A percentile compares a stretch with the other conserved stretches of the same genome.
Evolutionary conservation across 1,139 yeast species (phyloP).

Genomic region (Nakaseomyces delphensis): DNA sequence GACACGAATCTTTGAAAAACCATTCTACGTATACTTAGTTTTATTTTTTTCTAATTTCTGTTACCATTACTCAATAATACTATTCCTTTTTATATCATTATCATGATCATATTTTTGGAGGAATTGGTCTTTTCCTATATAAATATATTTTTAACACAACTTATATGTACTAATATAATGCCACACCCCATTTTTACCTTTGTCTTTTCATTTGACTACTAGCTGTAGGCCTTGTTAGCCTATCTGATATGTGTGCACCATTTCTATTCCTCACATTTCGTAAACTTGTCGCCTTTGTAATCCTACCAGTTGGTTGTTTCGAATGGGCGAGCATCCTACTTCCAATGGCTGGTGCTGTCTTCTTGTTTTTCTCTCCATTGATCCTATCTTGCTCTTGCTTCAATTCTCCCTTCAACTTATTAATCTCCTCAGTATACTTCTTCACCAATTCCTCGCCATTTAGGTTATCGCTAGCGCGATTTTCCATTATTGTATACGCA

Average conservation of each 20-base stretch:
- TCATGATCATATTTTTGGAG: too few relatives aligned
- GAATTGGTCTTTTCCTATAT: background rate
- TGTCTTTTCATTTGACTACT: slow-evolving; percentile 7
- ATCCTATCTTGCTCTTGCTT: slow-evolving; percentile 14
- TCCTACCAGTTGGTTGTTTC: slow-evolving; percentile 5
- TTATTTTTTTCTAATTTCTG: background rate
- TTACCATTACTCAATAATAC: background rate
- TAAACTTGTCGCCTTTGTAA: slow-evolving; percentile 4
- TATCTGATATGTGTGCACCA: slow-evolving; percentile 4
- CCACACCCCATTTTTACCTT: background rate
- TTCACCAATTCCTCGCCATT: slow-evolving; percentile 11
- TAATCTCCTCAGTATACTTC: slow-evolving; percentile 16
- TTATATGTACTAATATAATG: background rate
- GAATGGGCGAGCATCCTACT: slow-evolving; percentile 3
- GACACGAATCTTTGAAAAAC: background rate
- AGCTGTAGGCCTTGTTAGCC: slow-evolving; percentile 8
- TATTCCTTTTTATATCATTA: background rate
- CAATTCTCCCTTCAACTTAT: slow-evolving; percentile 16
- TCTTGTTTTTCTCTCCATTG: background rate
- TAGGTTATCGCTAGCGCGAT: slow-evolving; percentile 16
- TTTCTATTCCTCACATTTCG: slow-evolving; percentile 6
- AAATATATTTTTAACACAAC: background rate
- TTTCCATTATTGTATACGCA: slow-evolving; percentile 24
- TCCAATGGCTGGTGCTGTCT: background rate
- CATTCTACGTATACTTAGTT: slow-evolving; percentile 1